Conservation (phyloP, 163 green algal genomes). For the Coccomyxa subellipsoidea region DNA sequence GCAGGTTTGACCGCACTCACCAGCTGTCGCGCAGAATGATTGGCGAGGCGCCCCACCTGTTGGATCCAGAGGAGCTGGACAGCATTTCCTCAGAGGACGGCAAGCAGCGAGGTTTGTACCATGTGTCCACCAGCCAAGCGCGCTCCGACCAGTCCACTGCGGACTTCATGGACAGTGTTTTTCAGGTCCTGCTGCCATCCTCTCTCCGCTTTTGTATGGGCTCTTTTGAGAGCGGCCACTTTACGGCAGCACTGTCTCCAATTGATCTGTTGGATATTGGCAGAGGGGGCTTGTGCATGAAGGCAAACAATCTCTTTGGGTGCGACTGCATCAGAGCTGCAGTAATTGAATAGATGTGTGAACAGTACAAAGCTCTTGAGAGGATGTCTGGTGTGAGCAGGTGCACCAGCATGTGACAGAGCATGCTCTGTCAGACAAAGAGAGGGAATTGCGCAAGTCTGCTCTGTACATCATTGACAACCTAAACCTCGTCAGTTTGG, state of each 20-base stretch:
- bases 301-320: no score
- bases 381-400: not conserved
- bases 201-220: not conserved
- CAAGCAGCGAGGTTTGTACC: not conserved
- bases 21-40: not conserved
- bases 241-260: no score
- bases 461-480: conserved; percentile 6
- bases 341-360: not conserved
- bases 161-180: conserved; percentile 1
- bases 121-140: not conserved
- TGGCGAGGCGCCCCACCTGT: not conserved
- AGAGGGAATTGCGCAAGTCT: not conserved
- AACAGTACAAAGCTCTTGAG: no score
- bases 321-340: no score
- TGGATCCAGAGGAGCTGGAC: conserved; percentile 6
- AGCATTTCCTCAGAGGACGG: not conserved
- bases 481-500: not conserved
- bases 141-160: not conserved
- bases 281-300: no score
- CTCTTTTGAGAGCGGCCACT: no score
- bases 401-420: not conserved
- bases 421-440: not conserved
- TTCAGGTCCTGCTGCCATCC: not conserved
- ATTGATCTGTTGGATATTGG: no score
- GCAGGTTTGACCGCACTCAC: not conserved